These are phyloP conservation scores for Phytophthora colocasiae DNA, from an alignment of 352 stramenopile genomes.

Conservation along the genomic window DNA sequence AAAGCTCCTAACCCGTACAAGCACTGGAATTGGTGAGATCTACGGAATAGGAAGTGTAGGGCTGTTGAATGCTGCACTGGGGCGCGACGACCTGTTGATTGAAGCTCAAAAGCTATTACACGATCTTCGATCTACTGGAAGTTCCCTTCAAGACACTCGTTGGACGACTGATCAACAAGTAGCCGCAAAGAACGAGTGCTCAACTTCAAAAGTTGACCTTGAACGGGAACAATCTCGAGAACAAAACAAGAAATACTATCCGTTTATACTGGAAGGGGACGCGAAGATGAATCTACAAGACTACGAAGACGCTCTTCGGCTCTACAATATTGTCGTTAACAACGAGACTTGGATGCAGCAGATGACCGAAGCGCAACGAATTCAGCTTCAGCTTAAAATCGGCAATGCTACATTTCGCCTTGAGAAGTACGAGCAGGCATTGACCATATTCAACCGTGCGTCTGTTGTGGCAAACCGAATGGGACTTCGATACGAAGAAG, in stretches of 20 bases:
- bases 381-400: constrained; percentile 49
- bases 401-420: constrained; percentile 44
- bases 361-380: constrained; percentile 40
- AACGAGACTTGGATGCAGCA: constrained; percentile 50
- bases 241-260: constrained; percentile 50
- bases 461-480: constrained; percentile 44
- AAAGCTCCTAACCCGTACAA: constrained; percentile 22
- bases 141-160: constrained; percentile 40
- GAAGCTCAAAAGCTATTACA: constrained; percentile 55
- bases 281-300: constrained; percentile 65
- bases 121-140: constrained; percentile 50
- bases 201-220: constrained; percentile 2
- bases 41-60: constrained; percentile 56
- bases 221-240: constrained; percentile 10
- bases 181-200: constrained; percentile 9
- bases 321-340: constrained; percentile 53
- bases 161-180: constrained; percentile 56
- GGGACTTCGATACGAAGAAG: constrained; percentile 44
- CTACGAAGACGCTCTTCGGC: constrained; percentile 43
- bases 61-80: constrained; percentile 56
- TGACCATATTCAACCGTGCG: constrained; percentile 55
- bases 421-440: constrained; percentile 60
- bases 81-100: constrained; percentile 54
- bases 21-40: constrained; percentile 20
- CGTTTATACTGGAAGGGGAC: constrained; percentile 62